Evolutionary conservation across 768 basidiomycete species (phyloP).

Genomic region (Calocybe cyanea): DNA sequence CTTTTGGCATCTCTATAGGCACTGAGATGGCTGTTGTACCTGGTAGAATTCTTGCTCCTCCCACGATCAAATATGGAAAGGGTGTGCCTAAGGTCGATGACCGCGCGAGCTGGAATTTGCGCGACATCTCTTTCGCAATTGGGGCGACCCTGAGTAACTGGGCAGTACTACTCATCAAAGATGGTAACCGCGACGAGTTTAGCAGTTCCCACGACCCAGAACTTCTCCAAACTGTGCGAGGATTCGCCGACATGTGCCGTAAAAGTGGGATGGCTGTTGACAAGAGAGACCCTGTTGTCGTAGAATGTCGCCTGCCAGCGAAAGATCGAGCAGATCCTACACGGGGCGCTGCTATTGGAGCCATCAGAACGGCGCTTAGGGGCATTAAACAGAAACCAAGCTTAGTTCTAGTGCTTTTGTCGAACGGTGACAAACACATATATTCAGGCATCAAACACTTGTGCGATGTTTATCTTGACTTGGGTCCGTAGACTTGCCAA

Average conservation of each 20-base stretch:
- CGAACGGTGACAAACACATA: conserved; percentile 67
- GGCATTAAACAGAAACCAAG: conserved; percentile 43
- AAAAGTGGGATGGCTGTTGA: conserved; percentile 58
- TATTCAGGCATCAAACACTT: conserved; percentile 76
- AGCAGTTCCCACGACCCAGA: conserved; percentile 46
- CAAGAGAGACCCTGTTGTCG: conserved; percentile 30
- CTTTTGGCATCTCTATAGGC: conserved; percentile 62
- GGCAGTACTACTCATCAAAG: conserved; percentile 67
- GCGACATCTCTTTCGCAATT: conserved; percentile 55
- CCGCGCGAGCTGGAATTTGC: conserved; percentile 78
- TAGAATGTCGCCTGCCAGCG: conserved; percentile 43
- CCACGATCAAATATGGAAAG: conserved; percentile 56
- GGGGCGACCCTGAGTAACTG: conserved; percentile 58
- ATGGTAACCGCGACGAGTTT: conserved; percentile 65
- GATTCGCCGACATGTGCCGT: conserved; percentile 61
- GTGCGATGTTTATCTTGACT: conserved; percentile 61
- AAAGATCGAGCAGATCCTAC: conserved; percentile 53
- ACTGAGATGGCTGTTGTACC: conserved; percentile 68
- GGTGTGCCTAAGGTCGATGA: conserved; percentile 43
- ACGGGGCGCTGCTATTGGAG: conserved; percentile 43
- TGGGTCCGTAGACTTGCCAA: conserved; percentile 42
- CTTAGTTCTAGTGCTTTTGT: conserved; percentile 64
- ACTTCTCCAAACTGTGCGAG: conserved; percentile 40
- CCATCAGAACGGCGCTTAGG: conserved; percentile 40
- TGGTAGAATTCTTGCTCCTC: conserved; percentile 61